Base-by-base conservation (phyloP, 345 rosid genomes). In the Bruguiera parviflora region DNA sequence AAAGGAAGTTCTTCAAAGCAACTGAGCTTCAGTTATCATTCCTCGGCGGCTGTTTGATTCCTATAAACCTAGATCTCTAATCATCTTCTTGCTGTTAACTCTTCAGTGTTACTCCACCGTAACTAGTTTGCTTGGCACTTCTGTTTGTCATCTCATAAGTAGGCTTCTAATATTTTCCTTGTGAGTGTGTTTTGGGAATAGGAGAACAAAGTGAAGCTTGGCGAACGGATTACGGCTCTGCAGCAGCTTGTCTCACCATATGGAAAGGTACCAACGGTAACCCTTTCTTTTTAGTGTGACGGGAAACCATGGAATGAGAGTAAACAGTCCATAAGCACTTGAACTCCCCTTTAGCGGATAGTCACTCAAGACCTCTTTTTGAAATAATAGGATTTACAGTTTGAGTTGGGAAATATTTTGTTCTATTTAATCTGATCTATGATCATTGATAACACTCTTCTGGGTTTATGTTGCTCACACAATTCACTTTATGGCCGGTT, bases 161-260 rank as follows among this genome's bases (percentile, higher is more conserved):
- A 19, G 57, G 8, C 63, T 49, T 19, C 64, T 71, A 31, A 63
- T 51, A 58, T 28, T 57, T 58, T 35, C 27, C 39, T 52, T 67
- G 31, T 67, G 53, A 75, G 74, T 81, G 56, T 43, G 57, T 65
- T 63, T 49, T 74, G 78, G 62, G 46, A 78, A 67, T 65, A 91
- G 93, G 96, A 91, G 77, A 83, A 87, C 77, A 95, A 95, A 71
- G 97, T 88, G 81, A 95, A 95, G 78, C 71, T 92, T 3, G 93
- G 99, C 63, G 97, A 91, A 67, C 87, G 90, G 25, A 87, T 95
- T 32, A 83, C 86, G 43, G 87, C 92, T 78, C 84, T 95, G 77
- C 99, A 91, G 78, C 96, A 91, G 66, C 92, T 91, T 62, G 99
- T 94, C 77, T 94, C 99, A 13, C 99, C 97, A 0, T 90, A 88